Percentiles rank a stretch among this genome's conserved stretches.
These are phyloP conservation scores for Aureobasidium musti DNA, from an alignment of 2,329 filamentous ascomycete genomes.

Conservation along the genomic window DNA sequence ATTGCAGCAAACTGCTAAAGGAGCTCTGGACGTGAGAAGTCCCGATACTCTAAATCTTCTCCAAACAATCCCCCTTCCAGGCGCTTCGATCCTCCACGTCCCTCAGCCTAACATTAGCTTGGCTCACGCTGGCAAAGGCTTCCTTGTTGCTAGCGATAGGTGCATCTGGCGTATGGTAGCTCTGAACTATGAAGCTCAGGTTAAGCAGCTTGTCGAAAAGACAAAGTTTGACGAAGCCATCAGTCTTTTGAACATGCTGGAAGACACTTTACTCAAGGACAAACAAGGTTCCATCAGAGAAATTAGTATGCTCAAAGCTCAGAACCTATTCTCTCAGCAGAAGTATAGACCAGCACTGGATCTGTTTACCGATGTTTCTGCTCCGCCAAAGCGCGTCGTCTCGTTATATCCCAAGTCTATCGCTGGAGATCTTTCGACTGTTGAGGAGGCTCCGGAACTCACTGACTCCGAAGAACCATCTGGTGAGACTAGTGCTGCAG, in stretches of 20 bases:
- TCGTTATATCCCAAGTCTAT: constrained; percentile 80
- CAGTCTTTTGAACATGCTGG: constrained; percentile 82
- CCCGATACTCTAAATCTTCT: constrained; percentile 87
- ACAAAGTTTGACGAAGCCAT: constrained; percentile 86
- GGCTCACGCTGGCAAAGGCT: constrained; percentile 95
- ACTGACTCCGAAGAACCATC: constrained; percentile 50
- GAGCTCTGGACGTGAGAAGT: constrained; percentile 85
- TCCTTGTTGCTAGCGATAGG: constrained; percentile 87
- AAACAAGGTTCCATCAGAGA: constrained; percentile 80
- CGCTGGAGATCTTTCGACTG: constrained; percentile 73
- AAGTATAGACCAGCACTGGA: constrained; percentile 87
- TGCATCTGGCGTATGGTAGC: constrained; percentile 96
- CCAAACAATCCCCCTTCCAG: constrained; percentile 79
- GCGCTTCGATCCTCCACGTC: constrained; percentile 83
- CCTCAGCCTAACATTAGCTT: constrained; percentile 89
- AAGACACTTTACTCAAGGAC: constrained; percentile 83
- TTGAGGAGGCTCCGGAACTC: constrained; percentile 54
- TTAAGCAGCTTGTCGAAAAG: constrained; percentile 74
- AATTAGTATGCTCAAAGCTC: constrained; percentile 89
- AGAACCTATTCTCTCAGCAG: constrained; percentile 75
- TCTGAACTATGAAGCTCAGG: constrained; percentile 85
- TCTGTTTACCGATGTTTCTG: constrained; percentile 85
- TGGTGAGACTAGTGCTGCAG: constrained; percentile 44
- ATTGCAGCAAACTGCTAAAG: constrained; percentile 74
- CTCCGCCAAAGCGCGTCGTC: constrained; percentile 85